Evolutionary conservation across 768 basidiomycete genomes (phyloP).

Genomic region (Mycena rebaudengoi): DNA sequence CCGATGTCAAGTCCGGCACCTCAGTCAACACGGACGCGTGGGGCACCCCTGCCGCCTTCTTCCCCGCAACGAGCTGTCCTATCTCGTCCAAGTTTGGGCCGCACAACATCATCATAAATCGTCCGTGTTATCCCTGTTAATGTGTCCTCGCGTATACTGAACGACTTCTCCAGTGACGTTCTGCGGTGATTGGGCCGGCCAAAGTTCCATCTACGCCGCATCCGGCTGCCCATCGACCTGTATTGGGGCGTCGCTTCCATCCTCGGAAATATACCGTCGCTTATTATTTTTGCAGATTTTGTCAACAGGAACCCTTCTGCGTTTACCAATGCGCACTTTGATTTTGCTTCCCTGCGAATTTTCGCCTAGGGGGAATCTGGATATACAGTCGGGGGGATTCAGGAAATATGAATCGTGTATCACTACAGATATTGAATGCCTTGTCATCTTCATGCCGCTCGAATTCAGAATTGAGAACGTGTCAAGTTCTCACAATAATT

Average conservation of each 20-base stretch:
- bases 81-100: conserved; percentile 60
- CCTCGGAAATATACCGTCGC: not conserved
- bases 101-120: conserved; percentile 73
- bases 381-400: too few relatives aligned
- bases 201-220: conserved; percentile 46
- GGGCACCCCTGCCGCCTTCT: conserved; percentile 69
- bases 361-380: too few relatives aligned
- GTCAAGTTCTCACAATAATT: too few relatives aligned
- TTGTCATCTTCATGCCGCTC: too few relatives aligned
- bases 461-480: too few relatives aligned
- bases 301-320: conserved; percentile 74
- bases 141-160: not conserved
- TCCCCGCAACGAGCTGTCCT: conserved; percentile 67
- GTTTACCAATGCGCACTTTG: conserved; percentile 76
- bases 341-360: conserved; percentile 65
- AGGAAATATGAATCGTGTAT: too few relatives aligned
- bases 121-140: not conserved
- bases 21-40: conserved; percentile 55
- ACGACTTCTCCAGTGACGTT: conserved; percentile 54
- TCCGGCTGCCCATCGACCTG: conserved; percentile 66
- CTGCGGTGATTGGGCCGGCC: conserved; percentile 71
- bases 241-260: conserved; percentile 47
- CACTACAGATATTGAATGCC: too few relatives aligned
- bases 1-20: conserved; percentile 49
- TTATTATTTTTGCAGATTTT: conserved; percentile 55